These are phyloP conservation scores for Takakia lepidozioides DNA, from an alignment of 225 moss, liverwort and hornwort genomes.

Conservation along the genomic window DNA sequence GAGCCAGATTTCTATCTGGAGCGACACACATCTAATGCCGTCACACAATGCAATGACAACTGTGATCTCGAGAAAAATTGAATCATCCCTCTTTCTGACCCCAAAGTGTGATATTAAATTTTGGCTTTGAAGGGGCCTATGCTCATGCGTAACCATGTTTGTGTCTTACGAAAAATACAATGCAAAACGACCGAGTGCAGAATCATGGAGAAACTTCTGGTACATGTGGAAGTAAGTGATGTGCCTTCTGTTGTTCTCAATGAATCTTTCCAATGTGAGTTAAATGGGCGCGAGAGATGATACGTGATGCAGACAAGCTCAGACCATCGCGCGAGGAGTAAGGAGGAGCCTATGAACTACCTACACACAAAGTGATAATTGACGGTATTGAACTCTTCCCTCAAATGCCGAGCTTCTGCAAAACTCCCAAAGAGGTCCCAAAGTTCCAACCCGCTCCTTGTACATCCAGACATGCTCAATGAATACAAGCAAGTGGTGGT, in stretches of 20 bases:
- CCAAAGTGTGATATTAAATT: conserved; percentile 33
- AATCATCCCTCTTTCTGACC: conserved; percentile 43
- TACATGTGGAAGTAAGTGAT: conserved; percentile 6
- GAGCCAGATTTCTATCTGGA: too few species aligned
- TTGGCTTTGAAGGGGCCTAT: conserved; percentile 41
- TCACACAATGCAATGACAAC: conserved; percentile 27
- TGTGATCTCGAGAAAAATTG: conserved; percentile 26
- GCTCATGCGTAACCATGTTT: conserved; percentile 49
- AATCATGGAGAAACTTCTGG: conserved; percentile 39
- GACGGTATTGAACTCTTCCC: too few species aligned
- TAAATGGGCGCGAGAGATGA: conserved; percentile 52
- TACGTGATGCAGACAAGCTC: conserved; percentile 36
- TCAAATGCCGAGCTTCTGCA: too few species aligned
- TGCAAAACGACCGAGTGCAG: not conserved
- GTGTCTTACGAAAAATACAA: conserved; percentile 18
- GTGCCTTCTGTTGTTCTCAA: not conserved
- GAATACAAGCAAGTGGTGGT: too few species aligned
- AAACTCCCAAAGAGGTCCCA: too few species aligned
- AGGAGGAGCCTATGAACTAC: conserved; percentile 4
- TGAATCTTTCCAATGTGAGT: conserved; percentile 7
- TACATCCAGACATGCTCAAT: too few species aligned
- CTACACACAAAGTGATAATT: too few species aligned
- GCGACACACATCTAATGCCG: conserved; percentile 4
- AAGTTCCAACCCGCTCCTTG: too few species aligned
- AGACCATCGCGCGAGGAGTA: conserved; percentile 20